phyloP scores from a whole-genome alignment of 108 stramenopile species.

The Discostella stelligeroides region DNA sequence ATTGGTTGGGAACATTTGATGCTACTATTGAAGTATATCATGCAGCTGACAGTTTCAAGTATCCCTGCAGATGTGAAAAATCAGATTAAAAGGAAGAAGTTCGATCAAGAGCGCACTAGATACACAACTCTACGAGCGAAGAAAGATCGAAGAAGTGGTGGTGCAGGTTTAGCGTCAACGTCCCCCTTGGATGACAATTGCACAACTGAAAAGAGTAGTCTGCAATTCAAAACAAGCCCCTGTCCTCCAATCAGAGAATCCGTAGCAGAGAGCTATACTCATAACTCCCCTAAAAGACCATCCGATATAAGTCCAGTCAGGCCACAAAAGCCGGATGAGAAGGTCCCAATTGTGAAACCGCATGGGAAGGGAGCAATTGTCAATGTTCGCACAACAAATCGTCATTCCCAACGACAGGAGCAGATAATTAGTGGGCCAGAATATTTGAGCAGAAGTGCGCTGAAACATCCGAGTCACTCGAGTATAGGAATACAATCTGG shows the following conservation, averaged over 20 bases:
- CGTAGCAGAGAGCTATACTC: slow-evolving; percentile 25
- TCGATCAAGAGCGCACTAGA: slow-evolving; percentile 57
- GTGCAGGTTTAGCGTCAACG: slow-evolving; percentile 16
- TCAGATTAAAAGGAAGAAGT: slow-evolving; percentile 70
- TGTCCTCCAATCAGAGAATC: slow-evolving; percentile 48
- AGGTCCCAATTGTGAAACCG: slow-evolving; percentile 8
- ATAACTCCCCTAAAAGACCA: slow-evolving; percentile 11
- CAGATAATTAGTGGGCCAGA: neutral
- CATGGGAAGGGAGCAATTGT: slow-evolving; percentile 1
- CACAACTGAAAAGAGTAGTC: slow-evolving; percentile 15
- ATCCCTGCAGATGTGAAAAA: slow-evolving; percentile 72
- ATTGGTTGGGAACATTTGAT: slow-evolving; percentile 90
- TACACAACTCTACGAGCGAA: slow-evolving; percentile 65
- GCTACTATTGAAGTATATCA: slow-evolving; percentile 86
- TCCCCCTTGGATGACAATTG: slow-evolving; percentile 11
- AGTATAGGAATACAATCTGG: no score
- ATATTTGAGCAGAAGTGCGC: neutral
- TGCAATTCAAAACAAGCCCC: slow-evolving; percentile 18
- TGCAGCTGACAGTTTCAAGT: slow-evolving; percentile 70
- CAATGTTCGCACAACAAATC: slow-evolving; percentile 25
- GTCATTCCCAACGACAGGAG: slow-evolving; percentile 14
- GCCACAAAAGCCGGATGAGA: neutral
- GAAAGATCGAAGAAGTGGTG: slow-evolving; percentile 56
- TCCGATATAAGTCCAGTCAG: slow-evolving; percentile 6
- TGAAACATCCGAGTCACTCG: slow-evolving; percentile 6